Evolutionary conservation across 2,329 filamentous ascomycete species (phyloP), one percentile per base, ranked within the genome.

Genomic region (Penicillium sclerotiorum): DNA sequence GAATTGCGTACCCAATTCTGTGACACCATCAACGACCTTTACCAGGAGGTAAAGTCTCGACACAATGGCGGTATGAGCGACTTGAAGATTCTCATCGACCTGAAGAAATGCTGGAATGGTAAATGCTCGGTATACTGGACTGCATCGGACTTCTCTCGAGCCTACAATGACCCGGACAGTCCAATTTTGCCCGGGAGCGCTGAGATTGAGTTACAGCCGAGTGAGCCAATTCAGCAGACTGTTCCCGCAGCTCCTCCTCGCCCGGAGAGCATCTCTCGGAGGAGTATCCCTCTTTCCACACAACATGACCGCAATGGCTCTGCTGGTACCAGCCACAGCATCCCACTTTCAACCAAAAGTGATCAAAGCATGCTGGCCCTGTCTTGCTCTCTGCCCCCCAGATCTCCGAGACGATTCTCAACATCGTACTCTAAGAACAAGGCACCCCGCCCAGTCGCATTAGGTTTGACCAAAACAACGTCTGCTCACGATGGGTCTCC

Each of bases 41-140:
- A 82, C 49, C 65, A 70, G 23, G 73, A 79, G 47, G 73, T 87
- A 27, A 78, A 74, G 46, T 69, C 72, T 40, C 75, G 81, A 45
- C 66, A 73, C 45, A 76, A 78, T 55, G 75, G 78, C 36, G 80
- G 82, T 27, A 77, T 76, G 45, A 85, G 83, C 40, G 84, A 87
- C 62, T 70, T 95, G 51, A 96, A 96, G 70, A 95, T 97, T 57
- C 79, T 99, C 28, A 85, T 88, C 23, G 94, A 99, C 71, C 76
- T 99, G 55, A 99, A 99, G 71, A 95, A 96, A 68, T 97, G 94
- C 67, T 99, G 94, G 94, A 86, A 92, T 68, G 83, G 92, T 44
- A 89, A 94, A 17, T 97, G 92, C 67, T 86, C 88, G 0, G 75
- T 92, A 47, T 96, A 92, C 67, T 99, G 94, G 93, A 89, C 95